Conservation (phyloP, 108 stramenopile genomes). For the Cyclotella cryptica region DNA sequence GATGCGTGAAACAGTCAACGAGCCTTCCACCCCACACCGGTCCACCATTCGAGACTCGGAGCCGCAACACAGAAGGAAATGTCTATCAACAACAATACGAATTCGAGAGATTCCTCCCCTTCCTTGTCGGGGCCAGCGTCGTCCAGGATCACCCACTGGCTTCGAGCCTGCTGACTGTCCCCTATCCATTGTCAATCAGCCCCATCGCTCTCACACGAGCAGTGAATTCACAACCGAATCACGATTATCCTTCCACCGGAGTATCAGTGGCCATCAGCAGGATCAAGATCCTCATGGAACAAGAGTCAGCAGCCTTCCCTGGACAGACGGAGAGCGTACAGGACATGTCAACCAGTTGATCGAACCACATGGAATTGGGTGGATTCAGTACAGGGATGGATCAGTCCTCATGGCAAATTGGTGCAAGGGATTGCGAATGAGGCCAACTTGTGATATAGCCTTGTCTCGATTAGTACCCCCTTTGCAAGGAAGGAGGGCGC, state of each 20-base stretch:
- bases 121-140: not conserved
- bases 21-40: not conserved
- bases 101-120: not conserved
- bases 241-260: not conserved
- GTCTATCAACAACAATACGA: not conserved
- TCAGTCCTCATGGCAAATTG: not conserved
- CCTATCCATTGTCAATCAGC: not conserved
- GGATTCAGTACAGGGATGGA: slow-evolving; percentile 8
- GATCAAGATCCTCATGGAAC: not conserved
- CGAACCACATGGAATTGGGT: slow-evolving; percentile 25
- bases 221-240: not conserved
- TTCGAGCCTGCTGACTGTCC: not conserved
- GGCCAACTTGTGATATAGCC: not conserved
- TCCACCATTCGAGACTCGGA: not conserved
- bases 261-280: no score
- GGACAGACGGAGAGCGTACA: slow-evolving; percentile 7
- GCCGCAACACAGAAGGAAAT: not conserved
- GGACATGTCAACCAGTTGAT: slow-evolving; percentile 19
- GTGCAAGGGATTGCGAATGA: slow-evolving; percentile 14
- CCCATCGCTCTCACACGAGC: not conserved
- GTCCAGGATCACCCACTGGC: not conserved
- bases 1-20: no score
- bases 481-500: not conserved
- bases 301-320: slow-evolving; percentile 10
- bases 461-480: not conserved